phyloP scores from a whole-genome alignment of 208 protist genomes.

The Entamoeba dispar region DNA sequence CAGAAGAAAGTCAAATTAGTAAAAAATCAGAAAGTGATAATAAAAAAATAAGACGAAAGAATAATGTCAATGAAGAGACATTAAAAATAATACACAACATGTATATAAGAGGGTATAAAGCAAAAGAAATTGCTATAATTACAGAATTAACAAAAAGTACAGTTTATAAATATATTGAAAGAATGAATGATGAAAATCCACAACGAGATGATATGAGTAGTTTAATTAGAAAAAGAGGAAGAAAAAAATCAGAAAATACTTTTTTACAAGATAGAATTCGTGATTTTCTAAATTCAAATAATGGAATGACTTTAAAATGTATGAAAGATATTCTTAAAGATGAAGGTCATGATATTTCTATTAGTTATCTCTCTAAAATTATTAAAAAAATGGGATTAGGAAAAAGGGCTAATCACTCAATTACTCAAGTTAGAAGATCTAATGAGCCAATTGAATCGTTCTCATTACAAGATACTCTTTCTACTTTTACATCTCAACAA shows the following conservation, averaged over 20 bases:
- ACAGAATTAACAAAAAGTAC: neutral
- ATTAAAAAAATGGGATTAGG: neutral
- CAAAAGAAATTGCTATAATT: neutral
- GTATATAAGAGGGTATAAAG: neutral
- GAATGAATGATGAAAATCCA: neutral
- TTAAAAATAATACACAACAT: neutral
- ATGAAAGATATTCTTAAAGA: neutral
- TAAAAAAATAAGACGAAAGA: neutral
- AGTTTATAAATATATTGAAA: neutral
- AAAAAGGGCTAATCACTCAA: neutral
- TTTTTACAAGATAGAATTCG: neutral
- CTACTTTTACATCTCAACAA: neutral
- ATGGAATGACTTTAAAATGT: neutral
- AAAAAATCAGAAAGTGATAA: neutral
- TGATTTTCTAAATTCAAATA: neutral
- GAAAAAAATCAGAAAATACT: neutral
- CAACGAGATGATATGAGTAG: neutral
- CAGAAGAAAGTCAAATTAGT: neutral
- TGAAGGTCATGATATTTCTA: neutral
- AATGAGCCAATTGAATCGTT: too few relatives aligned
- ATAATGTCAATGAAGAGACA: neutral
- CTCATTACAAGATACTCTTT: neutral
- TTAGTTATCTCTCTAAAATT: neutral
- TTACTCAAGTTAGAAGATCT: too few relatives aligned
- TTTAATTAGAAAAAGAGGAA: neutral